These are phyloP conservation scores for Cytospora piceae DNA, from an alignment of 2,329 filamentous ascomycete species.

Conservation along the genomic window DNA sequence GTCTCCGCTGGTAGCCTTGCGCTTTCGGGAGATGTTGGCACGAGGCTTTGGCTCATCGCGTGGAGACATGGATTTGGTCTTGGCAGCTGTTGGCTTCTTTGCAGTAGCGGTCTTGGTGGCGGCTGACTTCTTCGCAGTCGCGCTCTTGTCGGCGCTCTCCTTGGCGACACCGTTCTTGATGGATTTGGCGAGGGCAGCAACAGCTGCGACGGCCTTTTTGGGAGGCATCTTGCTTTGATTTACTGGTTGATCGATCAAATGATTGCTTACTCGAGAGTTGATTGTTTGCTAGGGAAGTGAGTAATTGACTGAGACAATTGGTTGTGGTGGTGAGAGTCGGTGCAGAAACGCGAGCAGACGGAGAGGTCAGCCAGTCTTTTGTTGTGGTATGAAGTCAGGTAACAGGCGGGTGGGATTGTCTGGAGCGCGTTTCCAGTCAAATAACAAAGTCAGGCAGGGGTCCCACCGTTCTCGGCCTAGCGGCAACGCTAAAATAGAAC, in stretches of 20 bases:
- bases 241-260: not conserved
- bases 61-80: constrained; percentile 20
- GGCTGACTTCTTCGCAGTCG: constrained; percentile 26
- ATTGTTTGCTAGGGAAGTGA: no score
- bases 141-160: constrained; percentile 2
- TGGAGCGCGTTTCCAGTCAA: not conserved
- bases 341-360: not conserved
- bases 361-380: constrained; percentile 15
- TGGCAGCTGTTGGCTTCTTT: constrained; percentile 21
- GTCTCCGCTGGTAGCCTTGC: constrained; percentile 50
- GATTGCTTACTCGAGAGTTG: not conserved
- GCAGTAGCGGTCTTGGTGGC: constrained; percentile 1
- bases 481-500: constrained; percentile 5
- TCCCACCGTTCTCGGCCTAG: constrained; percentile 16
- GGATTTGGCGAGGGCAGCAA: constrained; percentile 28
- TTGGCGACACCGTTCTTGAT: constrained; percentile 31
- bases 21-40: constrained; percentile 40
- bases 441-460: constrained; percentile 11
- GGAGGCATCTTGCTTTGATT: constrained; percentile 18
- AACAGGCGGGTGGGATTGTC: not conserved
- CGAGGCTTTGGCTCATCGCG: constrained; percentile 33
- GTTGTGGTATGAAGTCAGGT: constrained; percentile 20
- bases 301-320: no score
- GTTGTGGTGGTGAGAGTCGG: not conserved
- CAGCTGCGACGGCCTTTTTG: constrained; percentile 29